phyloP scores from a whole-genome alignment of 192 early-diverging fungal genomes.

The Haplosporangium gracile region DNA sequence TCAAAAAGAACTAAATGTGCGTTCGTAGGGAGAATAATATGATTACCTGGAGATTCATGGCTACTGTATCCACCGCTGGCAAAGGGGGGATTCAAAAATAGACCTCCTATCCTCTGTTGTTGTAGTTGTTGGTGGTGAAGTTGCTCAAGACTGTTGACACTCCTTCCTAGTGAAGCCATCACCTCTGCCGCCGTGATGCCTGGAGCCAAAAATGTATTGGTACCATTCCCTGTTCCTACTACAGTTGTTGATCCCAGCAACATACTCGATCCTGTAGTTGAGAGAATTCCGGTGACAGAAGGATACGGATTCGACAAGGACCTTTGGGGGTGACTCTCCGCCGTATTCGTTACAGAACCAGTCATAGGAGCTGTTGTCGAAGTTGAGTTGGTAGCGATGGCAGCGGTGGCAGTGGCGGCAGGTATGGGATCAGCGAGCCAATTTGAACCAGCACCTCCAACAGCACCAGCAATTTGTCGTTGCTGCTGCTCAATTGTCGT shows the following conservation, averaged over 20 bases:
- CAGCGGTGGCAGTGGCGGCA: not conserved
- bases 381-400: not conserved
- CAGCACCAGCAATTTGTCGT: constrained; percentile 10
- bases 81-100: not conserved
- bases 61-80: not conserved
- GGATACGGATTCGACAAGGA: not conserved
- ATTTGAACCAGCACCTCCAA: constrained; percentile 3
- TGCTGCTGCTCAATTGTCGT: constrained; percentile 47
- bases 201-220: not conserved
- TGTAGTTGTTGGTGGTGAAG: not conserved
- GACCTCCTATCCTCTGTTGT: not conserved
- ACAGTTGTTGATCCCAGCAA: not conserved
- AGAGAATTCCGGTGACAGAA: not conserved
- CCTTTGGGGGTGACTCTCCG: not conserved
- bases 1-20: not conserved
- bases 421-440: constrained; percentile 4
- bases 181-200: not conserved
- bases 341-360: not conserved
- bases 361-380: not conserved
- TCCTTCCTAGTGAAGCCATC: not conserved
- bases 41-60: not conserved
- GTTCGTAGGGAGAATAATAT: not conserved
- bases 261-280: not conserved
- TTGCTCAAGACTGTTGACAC: not conserved
- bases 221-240: not conserved